phyloP scores from a whole-genome alignment of 2,329 filamentous ascomycete genomes.

The Cryoendolithus antarcticus region DNA sequence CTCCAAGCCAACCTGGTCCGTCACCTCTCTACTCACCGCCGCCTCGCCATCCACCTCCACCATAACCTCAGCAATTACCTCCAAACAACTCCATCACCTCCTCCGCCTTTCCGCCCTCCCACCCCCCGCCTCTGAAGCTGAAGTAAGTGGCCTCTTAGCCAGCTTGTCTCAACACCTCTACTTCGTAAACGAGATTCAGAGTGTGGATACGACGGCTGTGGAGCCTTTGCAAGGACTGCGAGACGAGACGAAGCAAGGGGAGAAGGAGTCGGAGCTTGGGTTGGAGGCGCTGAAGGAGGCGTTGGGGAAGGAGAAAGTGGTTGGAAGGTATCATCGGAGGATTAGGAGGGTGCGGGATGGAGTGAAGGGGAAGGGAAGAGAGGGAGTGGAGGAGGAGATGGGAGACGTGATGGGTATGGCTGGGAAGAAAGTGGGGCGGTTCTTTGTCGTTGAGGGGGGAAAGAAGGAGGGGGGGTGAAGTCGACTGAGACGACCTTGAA shows the following conservation, averaged over 20 bases:
- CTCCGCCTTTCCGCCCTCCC: slow-evolving; percentile 83
- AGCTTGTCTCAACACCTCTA: slow-evolving; percentile 72
- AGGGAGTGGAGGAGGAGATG: slow-evolving; percentile 32
- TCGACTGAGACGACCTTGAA: too few relatives aligned
- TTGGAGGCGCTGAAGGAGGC: slow-evolving; percentile 45
- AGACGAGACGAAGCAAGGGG: slow-evolving; percentile 56
- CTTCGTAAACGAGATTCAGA: slow-evolving; percentile 80
- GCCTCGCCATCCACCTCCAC: slow-evolving; percentile 20
- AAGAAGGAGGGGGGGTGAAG: slow-evolving; percentile 16
- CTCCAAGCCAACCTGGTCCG: slow-evolving; percentile 69
- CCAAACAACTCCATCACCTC: slow-evolving; percentile 64
- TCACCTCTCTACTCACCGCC: slow-evolving; percentile 56
- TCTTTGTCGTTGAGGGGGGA: slow-evolving; percentile 62
- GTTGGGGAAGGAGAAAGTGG: slow-evolving; percentile 47
- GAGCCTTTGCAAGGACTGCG: slow-evolving; percentile 66
- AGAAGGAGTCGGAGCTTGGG: slow-evolving; percentile 46
- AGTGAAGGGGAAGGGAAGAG: slow-evolving; percentile 7
- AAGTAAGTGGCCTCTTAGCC: slow-evolving; percentile 58
- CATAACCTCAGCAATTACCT: slow-evolving; percentile 37
- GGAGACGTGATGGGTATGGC: slow-evolving; percentile 63
- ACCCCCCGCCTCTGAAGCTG: slow-evolving; percentile 46
- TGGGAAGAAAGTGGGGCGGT: slow-evolving; percentile 53
- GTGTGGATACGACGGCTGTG: slow-evolving; percentile 60
- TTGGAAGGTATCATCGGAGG: slow-evolving; percentile 41
- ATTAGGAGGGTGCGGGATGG: slow-evolving; percentile 37